Conservation (phyloP, 2,329 filamentous ascomycete species). For the Pseudocercospora pini-densiflorae region DNA sequence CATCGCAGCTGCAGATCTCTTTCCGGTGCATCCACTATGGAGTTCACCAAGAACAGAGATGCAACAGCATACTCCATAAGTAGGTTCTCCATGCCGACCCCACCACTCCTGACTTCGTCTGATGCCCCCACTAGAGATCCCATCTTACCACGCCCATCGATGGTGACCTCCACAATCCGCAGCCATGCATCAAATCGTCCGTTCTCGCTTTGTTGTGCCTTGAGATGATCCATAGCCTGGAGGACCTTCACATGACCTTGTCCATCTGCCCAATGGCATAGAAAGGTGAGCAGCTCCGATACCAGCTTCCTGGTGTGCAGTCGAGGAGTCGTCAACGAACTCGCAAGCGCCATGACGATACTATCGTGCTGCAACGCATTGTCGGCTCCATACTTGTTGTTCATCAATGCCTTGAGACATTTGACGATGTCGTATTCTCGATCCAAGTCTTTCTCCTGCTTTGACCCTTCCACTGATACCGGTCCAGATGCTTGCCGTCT, state of each 20-base stretch:
- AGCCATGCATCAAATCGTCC: slow-evolving; percentile 98
- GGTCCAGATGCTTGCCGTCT: slow-evolving; percentile 79
- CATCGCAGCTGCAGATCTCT: slow-evolving; percentile 87
- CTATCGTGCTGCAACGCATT: slow-evolving; percentile 90
- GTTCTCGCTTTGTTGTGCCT: slow-evolving; percentile 85
- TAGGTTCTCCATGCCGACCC: slow-evolving; percentile 97
- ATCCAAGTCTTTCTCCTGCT: slow-evolving; percentile 79
- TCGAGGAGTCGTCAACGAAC: slow-evolving; percentile 83
- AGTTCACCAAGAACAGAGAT: slow-evolving; percentile 93
- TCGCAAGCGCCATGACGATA: slow-evolving; percentile 84
- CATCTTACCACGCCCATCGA: slow-evolving; percentile 98
- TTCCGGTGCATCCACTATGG: slow-evolving; percentile 90
- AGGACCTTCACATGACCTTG: slow-evolving; percentile 92
- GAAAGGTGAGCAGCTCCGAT: slow-evolving; percentile 93
- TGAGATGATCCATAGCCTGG: slow-evolving; percentile 90
- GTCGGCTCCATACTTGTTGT: slow-evolving; percentile 98
- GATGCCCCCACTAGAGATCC: slow-evolving; percentile 95
- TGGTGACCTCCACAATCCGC: slow-evolving; percentile 95
- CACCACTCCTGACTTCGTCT: slow-evolving; percentile 92
- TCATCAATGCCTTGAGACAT: slow-evolving; percentile 96
- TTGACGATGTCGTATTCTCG: slow-evolving; percentile 97
- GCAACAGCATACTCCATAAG: slow-evolving; percentile 99
- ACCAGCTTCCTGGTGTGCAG: slow-evolving; percentile 92
- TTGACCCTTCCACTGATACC: slow-evolving; percentile 62
- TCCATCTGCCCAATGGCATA: slow-evolving; percentile 91